Percentiles rank a stretch among this genome's conserved stretches.
These are phyloP conservation scores for Fusarium poae DNA, from an alignment of 2,329 filamentous ascomycete genomes.

Conservation along the genomic window DNA sequence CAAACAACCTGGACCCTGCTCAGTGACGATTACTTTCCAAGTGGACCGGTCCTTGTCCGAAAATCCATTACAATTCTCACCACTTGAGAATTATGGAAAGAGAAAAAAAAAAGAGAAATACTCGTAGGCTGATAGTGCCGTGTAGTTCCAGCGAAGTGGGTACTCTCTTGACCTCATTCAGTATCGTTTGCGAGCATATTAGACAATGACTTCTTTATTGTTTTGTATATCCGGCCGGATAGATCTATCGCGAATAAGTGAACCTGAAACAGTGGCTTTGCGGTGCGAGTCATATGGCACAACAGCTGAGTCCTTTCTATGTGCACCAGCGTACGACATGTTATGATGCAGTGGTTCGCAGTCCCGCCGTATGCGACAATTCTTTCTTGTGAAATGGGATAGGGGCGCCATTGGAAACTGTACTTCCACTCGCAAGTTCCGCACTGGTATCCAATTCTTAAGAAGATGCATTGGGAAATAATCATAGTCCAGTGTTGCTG, in stretches of 20 bases:
- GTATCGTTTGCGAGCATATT: slow-evolving; percentile 3
- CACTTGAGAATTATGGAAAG: neutral
- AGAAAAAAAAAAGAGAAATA: neutral
- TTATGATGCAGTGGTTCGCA: slow-evolving; percentile 9
- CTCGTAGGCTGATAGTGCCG: neutral
- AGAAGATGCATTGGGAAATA: neutral
- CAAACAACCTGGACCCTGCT: slow-evolving; percentile 18
- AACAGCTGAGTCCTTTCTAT: slow-evolving; percentile 3
- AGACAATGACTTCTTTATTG: neutral
- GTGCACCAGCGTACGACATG: slow-evolving; percentile 11
- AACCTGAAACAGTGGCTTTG: slow-evolving; percentile 24
- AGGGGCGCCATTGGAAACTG: neutral
- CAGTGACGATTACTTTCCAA: slow-evolving; percentile 14
- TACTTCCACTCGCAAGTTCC: neutral
- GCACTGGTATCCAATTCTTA: neutral
- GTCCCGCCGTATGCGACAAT: neutral
- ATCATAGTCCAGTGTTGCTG: too few species aligned
- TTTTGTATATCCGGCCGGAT: neutral
- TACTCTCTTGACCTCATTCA: neutral
- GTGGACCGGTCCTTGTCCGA: slow-evolving; percentile 6
- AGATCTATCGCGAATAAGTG: slow-evolving; percentile 2
- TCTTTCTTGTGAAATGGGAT: neutral
- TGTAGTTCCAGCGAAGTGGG: slow-evolving; percentile 6
- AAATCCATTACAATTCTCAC: neutral
- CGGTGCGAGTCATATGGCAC: slow-evolving; percentile 1